These are phyloP conservation scores for Austroboletus novae-zelandiae DNA, from an alignment of 1,284 basidiomycete genomes.

Conservation along the genomic window DNA sequence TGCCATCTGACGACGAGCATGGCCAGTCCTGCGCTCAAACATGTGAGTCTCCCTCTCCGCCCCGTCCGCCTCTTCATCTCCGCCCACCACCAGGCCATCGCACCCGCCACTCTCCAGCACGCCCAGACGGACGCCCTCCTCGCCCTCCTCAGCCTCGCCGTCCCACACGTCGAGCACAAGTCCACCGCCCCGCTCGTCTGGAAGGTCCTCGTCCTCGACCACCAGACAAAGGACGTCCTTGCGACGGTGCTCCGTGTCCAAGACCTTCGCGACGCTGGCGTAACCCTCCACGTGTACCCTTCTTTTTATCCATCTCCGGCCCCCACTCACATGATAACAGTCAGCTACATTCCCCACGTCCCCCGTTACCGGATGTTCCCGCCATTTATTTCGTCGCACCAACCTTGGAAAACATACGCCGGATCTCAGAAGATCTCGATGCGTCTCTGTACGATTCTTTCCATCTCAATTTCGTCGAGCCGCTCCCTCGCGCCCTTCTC, in stretches of 20 bases:
- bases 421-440: slow-evolving; percentile 88
- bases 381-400: slow-evolving; percentile 97
- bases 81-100: slow-evolving; percentile 18
- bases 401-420: slow-evolving; percentile 80
- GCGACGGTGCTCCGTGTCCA: slow-evolving; percentile 95
- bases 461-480: slow-evolving; percentile 94
- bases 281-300: slow-evolving; percentile 92
- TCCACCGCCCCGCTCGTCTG: slow-evolving; percentile 79
- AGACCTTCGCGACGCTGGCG: slow-evolving; percentile 93
- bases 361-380: slow-evolving; percentile 91
- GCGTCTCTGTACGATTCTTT: slow-evolving; percentile 90
- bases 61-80: not conserved
- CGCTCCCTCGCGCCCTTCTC: slow-evolving; percentile 82
- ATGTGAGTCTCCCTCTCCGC: slow-evolving; percentile 38
- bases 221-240: slow-evolving; percentile 93
- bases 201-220: slow-evolving; percentile 96
- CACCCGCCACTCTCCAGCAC: slow-evolving; percentile 62
- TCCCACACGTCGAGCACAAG: slow-evolving; percentile 38
- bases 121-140: slow-evolving; percentile 77
- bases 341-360: slow-evolving; percentile 88
- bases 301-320: not conserved
- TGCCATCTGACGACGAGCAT: slow-evolving; percentile 32
- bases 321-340: slow-evolving; percentile 41
- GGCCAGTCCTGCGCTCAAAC: slow-evolving; percentile 55
- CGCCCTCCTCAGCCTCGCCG: slow-evolving; percentile 59